These are phyloP conservation scores for Trichoderma koningii DNA, from an alignment of 2,329 filamentous ascomycete species.

Conservation along the genomic window DNA sequence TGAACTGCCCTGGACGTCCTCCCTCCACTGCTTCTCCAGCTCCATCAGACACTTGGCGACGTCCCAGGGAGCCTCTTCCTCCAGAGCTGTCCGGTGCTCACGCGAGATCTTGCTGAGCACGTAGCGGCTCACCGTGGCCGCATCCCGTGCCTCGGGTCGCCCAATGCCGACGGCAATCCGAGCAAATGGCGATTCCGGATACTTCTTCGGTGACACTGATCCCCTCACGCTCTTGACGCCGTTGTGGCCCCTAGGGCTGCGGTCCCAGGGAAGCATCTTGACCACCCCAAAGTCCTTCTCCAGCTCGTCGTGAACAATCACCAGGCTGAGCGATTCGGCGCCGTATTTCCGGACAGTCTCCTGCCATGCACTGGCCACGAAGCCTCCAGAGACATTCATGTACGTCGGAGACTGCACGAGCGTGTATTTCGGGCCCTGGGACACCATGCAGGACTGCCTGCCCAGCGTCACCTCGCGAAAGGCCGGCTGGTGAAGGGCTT, in stretches of 20 bases:
- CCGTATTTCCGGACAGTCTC: constrained; percentile 50
- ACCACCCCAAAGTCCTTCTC: constrained; percentile 71
- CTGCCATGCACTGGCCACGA: constrained; percentile 66
- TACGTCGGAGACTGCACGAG: constrained; percentile 73
- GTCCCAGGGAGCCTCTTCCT: constrained; percentile 53
- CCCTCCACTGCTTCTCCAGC: constrained; percentile 46
- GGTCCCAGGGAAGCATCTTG: constrained; percentile 61
- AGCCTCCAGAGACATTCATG: constrained; percentile 84
- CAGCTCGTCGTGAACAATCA: constrained; percentile 88
- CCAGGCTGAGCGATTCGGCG: constrained; percentile 51
- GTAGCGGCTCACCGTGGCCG: constrained; percentile 69
- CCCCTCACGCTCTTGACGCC: constrained; percentile 69
- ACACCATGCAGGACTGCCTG: constrained; percentile 54
- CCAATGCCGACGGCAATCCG: constrained; percentile 85
- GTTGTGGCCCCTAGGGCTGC: constrained; percentile 71
- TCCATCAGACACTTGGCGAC: constrained; percentile 54
- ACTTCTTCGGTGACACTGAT: constrained; percentile 48
- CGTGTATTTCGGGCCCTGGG: constrained; percentile 56
- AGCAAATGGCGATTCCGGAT: constrained; percentile 48
- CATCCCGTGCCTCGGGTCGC: constrained; percentile 70
- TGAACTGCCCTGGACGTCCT: constrained; percentile 12
- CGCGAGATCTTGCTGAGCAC: constrained; percentile 70
- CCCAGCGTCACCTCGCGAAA: constrained; percentile 54
- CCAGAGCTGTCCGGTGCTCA: constrained; percentile 54
- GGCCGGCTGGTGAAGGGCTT: constrained; percentile 46